These are phyloP conservation scores for Penicillium bovifimosum DNA, from an alignment of 495 filamentous ascomycete species.

Conservation along the genomic window DNA sequence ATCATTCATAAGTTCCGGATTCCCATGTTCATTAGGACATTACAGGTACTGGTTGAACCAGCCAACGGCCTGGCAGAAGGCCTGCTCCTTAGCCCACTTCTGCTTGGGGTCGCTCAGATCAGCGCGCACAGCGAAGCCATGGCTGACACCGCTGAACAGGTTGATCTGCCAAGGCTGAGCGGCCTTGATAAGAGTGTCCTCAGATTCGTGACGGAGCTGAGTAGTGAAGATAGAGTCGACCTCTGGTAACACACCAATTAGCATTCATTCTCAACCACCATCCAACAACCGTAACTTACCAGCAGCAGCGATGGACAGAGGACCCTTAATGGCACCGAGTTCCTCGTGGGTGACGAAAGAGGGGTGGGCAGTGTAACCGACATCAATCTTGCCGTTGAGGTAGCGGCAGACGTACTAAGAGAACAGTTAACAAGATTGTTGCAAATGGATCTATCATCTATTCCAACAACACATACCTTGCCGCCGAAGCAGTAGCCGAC, in stretches of 20 bases:
- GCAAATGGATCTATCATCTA: no score
- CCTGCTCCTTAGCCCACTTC: conserved; percentile 81
- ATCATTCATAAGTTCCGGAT: background rate
- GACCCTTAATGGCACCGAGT: conserved; percentile 61
- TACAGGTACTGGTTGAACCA: conserved; percentile 69
- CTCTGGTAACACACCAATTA: conserved; percentile 40
- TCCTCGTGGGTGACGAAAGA: conserved; percentile 73
- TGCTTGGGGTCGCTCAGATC: conserved; percentile 54
- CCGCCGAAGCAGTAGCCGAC: conserved; percentile 47
- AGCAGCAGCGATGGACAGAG: conserved; percentile 70
- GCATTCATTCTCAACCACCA: background rate
- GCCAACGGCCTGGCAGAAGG: conserved; percentile 69
- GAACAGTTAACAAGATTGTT: no score
- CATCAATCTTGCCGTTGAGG: conserved; percentile 50
- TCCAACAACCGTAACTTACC: conserved; percentile 37
- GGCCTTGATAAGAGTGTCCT: conserved; percentile 55
- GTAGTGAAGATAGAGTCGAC: conserved; percentile 73
- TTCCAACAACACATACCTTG: conserved; percentile 31
- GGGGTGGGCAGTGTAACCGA: conserved; percentile 72
- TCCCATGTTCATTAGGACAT: conserved; percentile 4
- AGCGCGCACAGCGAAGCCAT: conserved; percentile 74
- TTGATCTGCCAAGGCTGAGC: conserved; percentile 74
- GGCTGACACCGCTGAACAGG: conserved; percentile 66
- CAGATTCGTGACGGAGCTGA: conserved; percentile 61
- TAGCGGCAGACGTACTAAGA: conserved; percentile 43